Evolutionary conservation across 2,329 filamentous ascomycete species (phyloP), one percentile per base, ranked within the genome.

Genomic region (Colletotrichum caudatum): DNA sequence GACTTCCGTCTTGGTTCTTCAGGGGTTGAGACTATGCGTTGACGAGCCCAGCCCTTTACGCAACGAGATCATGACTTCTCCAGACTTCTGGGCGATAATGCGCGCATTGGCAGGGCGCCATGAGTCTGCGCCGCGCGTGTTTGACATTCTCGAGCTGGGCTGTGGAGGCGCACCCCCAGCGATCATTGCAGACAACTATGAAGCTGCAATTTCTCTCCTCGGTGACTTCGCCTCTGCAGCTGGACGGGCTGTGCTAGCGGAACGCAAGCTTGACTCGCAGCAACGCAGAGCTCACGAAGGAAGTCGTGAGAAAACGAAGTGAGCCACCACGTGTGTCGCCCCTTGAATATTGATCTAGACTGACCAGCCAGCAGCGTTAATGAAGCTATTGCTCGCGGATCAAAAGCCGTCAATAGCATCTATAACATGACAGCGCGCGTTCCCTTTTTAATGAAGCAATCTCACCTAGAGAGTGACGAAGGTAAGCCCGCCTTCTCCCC

Each of bases 21-120:
- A 93, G 76, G 95, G 95, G 0, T 84, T 99, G 35, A 89, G 91
- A 56, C 86, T 91, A 56, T 98, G 95, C 77, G 93, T 97, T 75
- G 90, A 92, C 63, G 90, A 92, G 71, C 90, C 94, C 0, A 91
- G 91, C 35, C 90, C 93, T 16, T 84, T 99, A 37, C 91, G 94
- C 69, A 97, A 93, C 75, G 95, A 98, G 82, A 93, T 98, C 75
- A 97, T 97, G 82, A 95, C 94, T 18, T 98, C 95, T 23, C 96
- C 96, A 0, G 96, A 99, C 78, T 98, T 99, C 81, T 99, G 96
- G 96, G 92, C 92, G 6, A 93, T 98, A 18, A 85, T 99, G 64
- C 91, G 94, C 73, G 89, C 90, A 41, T 84, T 99, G 23, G 90
- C 93, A 58, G 85, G 86, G 33, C 88, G 92, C 73, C 83, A 89